A percentile compares a stretch with the other conserved stretches of the same genome.
phyloP scores from a whole-genome alignment of 805 yeast species.

The Pichia kluyveri region DNA sequence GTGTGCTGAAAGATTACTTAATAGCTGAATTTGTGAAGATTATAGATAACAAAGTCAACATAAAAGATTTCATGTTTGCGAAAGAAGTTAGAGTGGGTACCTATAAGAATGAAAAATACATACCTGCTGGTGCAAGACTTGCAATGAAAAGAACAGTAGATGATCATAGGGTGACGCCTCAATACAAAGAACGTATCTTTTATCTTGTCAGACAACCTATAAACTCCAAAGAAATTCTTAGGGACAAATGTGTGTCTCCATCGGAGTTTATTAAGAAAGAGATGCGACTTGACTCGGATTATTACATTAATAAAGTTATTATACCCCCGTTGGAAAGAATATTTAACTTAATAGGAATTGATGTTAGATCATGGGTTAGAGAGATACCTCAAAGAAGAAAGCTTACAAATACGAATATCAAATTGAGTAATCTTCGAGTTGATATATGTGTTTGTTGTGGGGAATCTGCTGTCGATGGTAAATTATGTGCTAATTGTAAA shows the following conservation, averaged over 20 bases:
- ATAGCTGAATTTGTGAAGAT: conserved; percentile 60
- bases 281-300: conserved; percentile 63
- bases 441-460: conserved; percentile 25
- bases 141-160: conserved; percentile 51
- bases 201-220: conserved; percentile 60
- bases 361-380: conserved; percentile 65
- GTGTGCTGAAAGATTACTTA: conserved; percentile 59
- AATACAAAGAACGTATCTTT: conserved; percentile 81
- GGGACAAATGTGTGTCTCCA: conserved; percentile 77
- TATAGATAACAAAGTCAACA: conserved; percentile 48
- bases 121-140: conserved; percentile 90
- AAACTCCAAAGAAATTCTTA: conserved; percentile 44
- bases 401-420: conserved; percentile 9
- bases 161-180: conserved; percentile 76
- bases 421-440: conserved; percentile 17
- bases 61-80: conserved; percentile 86
- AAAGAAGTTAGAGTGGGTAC: conserved; percentile 81
- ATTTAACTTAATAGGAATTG: conserved; percentile 76
- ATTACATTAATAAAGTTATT: conserved; percentile 74
- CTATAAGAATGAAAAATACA: conserved; percentile 58
- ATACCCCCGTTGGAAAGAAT: conserved; percentile 87
- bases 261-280: conserved; percentile 46
- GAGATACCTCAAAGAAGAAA: conserved; percentile 44
- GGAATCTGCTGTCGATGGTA: conserved; percentile 1
- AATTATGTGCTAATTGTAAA: conserved; percentile 28